Evolutionary conservation across 768 basidiomycete species (phyloP).

Genomic region (Kwoniella botswanensis): DNA sequence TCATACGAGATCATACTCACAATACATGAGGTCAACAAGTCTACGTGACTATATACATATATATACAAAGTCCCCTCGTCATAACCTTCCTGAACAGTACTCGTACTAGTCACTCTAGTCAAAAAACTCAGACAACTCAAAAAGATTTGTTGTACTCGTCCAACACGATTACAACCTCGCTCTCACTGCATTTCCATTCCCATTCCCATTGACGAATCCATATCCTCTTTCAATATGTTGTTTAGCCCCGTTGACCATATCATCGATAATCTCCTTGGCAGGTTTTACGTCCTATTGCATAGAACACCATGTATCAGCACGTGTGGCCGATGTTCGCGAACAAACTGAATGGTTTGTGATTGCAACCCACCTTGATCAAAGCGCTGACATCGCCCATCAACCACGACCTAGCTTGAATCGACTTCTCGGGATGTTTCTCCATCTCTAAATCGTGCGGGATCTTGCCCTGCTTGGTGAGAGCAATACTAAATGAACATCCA

Average conservation of each 20-base stretch:
- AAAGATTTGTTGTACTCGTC: neutral
- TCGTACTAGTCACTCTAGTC: no score
- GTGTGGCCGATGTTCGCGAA: no score
- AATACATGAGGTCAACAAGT: no score
- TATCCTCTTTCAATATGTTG: constrained; percentile 62
- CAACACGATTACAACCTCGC: constrained; percentile 17
- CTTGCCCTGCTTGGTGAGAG: constrained; percentile 80
- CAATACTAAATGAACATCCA: constrained; percentile 63
- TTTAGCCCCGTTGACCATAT: constrained; percentile 78
- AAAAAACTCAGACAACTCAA: no score
- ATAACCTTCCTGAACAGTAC: neutral
- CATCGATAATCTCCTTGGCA: constrained; percentile 79
- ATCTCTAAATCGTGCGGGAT: constrained; percentile 75
- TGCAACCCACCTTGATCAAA: constrained; percentile 53
- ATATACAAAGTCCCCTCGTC: neutral
- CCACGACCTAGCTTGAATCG: constrained; percentile 70
- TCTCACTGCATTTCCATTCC: constrained; percentile 1
- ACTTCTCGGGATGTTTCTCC: constrained; percentile 80
- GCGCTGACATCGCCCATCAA: constrained; percentile 83
- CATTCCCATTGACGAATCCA: constrained; percentile 7
- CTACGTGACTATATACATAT: no score
- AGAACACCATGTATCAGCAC: neutral
- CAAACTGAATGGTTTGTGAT: no score
- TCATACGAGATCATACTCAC: no score
- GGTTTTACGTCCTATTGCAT: constrained; percentile 70